A percentile compares a stretch with the other conserved stretches of the same genome.
These are phyloP conservation scores for Leccinellum rugosiceps DNA, from an alignment of 768 basidiomycete genomes.

Conservation along the genomic window DNA sequence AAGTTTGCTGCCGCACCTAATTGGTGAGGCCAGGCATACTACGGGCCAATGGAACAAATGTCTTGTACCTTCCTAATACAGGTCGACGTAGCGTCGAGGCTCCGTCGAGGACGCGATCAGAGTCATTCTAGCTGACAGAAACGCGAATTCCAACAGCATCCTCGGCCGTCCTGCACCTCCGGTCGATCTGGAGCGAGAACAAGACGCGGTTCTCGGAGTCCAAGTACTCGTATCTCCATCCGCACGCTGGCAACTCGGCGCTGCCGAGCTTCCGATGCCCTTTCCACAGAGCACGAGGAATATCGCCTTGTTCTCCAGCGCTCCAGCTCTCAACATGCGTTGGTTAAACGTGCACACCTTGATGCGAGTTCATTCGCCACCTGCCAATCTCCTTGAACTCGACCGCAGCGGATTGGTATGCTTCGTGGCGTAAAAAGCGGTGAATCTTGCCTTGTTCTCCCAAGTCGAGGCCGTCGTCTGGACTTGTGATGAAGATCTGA, in stretches of 20 bases:
- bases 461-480: constrained; percentile 1
- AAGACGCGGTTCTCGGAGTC: constrained; percentile 16
- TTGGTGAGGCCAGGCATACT: constrained; percentile 18
- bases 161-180: neutral
- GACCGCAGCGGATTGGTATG: neutral
- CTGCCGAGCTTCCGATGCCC: constrained; percentile 9
- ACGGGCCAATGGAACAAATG: constrained; percentile 1
- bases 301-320: neutral
- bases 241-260: constrained; percentile 4
- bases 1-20: constrained; percentile 14
- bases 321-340: constrained; percentile 16
- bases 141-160: constrained; percentile 14
- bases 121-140: constrained; percentile 2
- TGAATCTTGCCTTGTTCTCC: neutral
- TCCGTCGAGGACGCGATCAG: constrained; percentile 24
- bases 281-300: constrained; percentile 8
- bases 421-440: constrained; percentile 1
- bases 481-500: constrained; percentile 16
- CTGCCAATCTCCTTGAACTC: constrained; percentile 2
- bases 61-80: constrained; percentile 9
- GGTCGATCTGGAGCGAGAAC: constrained; percentile 3
- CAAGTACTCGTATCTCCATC: constrained; percentile 12
- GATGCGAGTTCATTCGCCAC: constrained; percentile 5
- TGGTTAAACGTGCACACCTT: constrained; percentile 22
- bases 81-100: constrained; percentile 7